phyloP scores from a whole-genome alignment of 176 grass and related monocot genomes.

The Bromus sterilis region DNA sequence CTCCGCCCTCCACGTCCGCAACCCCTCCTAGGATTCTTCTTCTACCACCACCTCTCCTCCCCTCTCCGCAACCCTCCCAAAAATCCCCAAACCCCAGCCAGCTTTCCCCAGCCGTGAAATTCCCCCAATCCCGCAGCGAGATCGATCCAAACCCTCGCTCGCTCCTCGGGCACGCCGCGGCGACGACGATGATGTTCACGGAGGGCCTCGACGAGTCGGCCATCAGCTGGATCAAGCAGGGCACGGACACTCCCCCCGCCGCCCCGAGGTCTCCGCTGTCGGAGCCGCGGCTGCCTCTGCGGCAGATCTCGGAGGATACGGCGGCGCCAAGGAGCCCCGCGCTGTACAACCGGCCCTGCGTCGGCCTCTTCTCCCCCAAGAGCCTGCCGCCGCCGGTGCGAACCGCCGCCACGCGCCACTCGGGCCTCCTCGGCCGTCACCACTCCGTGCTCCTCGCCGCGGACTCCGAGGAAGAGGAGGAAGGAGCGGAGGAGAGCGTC shows the following conservation, averaged over 20 bases:
- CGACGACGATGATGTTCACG: constrained; percentile 65
- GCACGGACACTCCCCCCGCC: neutral
- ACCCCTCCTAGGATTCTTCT: neutral
- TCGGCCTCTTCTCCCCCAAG: constrained; percentile 41
- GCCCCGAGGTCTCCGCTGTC: constrained; percentile 42
- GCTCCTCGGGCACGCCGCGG: neutral
- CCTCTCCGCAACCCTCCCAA: neutral
- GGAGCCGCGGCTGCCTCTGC: constrained; percentile 35
- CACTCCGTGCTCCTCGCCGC: constrained; percentile 31
- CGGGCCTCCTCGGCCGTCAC: constrained; percentile 35
- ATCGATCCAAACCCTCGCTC: neutral
- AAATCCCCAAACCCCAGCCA: constrained; percentile 10
- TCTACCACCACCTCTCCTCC: neutral
- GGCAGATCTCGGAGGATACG: neutral
- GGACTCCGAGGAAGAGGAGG: constrained; percentile 43
- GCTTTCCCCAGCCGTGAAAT: neutral
- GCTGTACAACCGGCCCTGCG: neutral
- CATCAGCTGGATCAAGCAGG: constrained; percentile 93
- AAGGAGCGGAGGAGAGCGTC: constrained; percentile 62
- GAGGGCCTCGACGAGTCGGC: constrained; percentile 91
- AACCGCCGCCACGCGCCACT: constrained; percentile 28
- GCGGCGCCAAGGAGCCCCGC: constrained; percentile 12
- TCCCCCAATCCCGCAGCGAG: neutral
- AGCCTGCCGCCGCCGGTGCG: constrained; percentile 53
- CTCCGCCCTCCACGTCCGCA: neutral